Base-by-base conservation (phyloP, 257 asterid species). In the Gynochthodes officinalis region DNA sequence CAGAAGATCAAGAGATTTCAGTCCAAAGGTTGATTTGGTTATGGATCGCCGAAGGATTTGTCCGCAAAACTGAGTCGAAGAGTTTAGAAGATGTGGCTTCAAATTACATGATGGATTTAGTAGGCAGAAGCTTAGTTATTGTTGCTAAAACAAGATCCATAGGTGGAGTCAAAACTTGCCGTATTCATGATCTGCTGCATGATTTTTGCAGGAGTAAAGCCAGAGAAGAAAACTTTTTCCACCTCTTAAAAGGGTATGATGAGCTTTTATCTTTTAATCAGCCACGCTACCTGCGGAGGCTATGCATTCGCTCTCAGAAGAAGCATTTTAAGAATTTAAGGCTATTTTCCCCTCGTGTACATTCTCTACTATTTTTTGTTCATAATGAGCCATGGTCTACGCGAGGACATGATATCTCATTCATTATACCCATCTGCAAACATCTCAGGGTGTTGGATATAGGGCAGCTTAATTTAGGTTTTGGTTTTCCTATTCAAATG, bases 1-100 rank as follows among this genome's bases (percentile, higher is more conserved):
- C 44, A 59, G 49, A 59, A 50, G 75, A 71, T 6, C 6, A 11
- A 15, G 54, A 43, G 35, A 37, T 71, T 43, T 10, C 53, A 8
- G 44, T 58, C n/a, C 43, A 71, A 46, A 48, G 32, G 30, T 71
- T 71, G 43, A 18, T 10, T 49, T 64, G 21, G 37, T 33, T 59
- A 13, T 71, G 75, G 75, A 59, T 44, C 19, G 69, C 75, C 27
- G 75, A 71, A 71, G 69, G 75, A 1, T 60, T 71, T 30, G n/a
- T 71, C 5, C 58, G 5, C 0, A 43, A 59, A 19, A 7, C 60
- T 12, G 9, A 3, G n/a, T 3, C 4, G 10, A 30, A 16, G 16
- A 28, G 59, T 69, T 46, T 59, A 10, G 69, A 71, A 27, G 57
- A 59, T 28, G 43, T 71, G 35, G 75, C 75, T 14, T 19, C 50